These are phyloP conservation scores for Plasmodium gonderi DNA, from an alignment of 169 alveolate genomes.

Conservation along the genomic window DNA sequence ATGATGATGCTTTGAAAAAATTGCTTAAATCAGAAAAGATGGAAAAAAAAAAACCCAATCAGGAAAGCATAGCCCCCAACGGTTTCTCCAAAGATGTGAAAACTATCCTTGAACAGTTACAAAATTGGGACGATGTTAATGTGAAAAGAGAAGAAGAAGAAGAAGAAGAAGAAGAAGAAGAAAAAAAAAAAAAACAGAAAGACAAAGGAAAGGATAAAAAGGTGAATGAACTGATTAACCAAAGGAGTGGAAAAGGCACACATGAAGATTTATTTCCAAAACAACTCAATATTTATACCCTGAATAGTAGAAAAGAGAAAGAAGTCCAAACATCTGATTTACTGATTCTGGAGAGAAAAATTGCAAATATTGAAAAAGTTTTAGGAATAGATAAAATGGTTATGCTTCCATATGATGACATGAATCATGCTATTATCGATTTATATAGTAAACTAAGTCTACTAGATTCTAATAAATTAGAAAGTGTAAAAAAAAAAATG, in stretches of 20 bases:
- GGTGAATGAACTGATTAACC: not conserved
- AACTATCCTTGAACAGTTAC: not conserved
- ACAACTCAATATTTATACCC: conserved; percentile 23
- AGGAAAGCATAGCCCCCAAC: not conserved
- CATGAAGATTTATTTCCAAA: not conserved
- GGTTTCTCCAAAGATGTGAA: not conserved
- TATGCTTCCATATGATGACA: conserved; percentile 79
- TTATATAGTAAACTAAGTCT: conserved; percentile 77
- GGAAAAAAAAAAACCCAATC: not conserved
- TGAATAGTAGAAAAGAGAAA: conserved; percentile 32
- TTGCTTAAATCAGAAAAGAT: conserved; percentile 3
- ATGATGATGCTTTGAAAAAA: conserved; percentile 34
- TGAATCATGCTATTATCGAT: conserved; percentile 78
- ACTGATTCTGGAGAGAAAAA: conserved; percentile 75
- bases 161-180: not conserved
- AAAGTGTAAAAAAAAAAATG: conserved; percentile 77
- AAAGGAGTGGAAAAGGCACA: not conserved
- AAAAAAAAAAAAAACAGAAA: not conserved
- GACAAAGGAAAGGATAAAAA: not conserved
- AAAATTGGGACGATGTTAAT: not conserved
- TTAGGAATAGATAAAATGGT: conserved; percentile 78
- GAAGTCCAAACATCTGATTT: conserved; percentile 71
- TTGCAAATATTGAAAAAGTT: conserved; percentile 73
- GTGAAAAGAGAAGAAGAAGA: not conserved
- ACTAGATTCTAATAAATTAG: conserved; percentile 78